Conservation (phyloP, 2,329 filamentous ascomycete species). For the Colletotrichum tofieldiae region DNA sequence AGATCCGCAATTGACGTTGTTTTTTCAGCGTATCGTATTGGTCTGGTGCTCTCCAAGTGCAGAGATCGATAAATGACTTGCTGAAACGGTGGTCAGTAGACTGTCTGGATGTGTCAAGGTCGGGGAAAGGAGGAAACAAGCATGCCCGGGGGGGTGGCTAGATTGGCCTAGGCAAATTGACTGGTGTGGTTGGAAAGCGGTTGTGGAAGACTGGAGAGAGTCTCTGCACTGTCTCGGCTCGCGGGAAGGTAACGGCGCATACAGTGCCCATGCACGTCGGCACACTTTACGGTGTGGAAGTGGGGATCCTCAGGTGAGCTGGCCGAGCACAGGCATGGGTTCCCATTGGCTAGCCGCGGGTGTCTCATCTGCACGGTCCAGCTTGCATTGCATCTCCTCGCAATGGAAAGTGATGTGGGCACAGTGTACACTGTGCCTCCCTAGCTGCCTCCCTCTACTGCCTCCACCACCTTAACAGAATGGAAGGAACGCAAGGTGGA, state of each 20-base stretch:
- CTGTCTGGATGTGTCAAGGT: not conserved
- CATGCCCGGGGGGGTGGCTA: slow-evolving; percentile 6
- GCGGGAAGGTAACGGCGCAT: not conserved
- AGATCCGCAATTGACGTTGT: not conserved
- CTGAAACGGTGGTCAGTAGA: slow-evolving; percentile 1
- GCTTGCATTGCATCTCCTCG: slow-evolving; percentile 9
- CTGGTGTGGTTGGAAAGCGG: slow-evolving; percentile 9
- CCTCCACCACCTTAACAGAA: not conserved
- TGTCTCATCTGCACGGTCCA: slow-evolving; percentile 6
- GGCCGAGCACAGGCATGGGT: not conserved
- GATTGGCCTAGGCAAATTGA: not conserved
- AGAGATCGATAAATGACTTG: slow-evolving; percentile 2
- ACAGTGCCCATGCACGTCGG: too few species aligned
- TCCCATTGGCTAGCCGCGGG: slow-evolving; percentile 16
- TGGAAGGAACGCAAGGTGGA: not conserved
- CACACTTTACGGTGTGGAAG: slow-evolving; percentile 38
- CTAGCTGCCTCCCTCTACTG: not conserved
- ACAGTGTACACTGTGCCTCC: slow-evolving; percentile 4
- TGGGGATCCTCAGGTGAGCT: slow-evolving; percentile 6
- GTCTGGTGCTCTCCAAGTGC: not conserved
- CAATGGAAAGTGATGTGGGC: not conserved
- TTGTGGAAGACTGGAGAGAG: slow-evolving; percentile 5
- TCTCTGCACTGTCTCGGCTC: slow-evolving; percentile 24
- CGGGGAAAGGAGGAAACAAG: slow-evolving; percentile 38
- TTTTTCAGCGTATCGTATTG: not conserved